Percentiles rank a stretch among this genome's conserved stretches.
Evolutionary conservation across 2,329 filamentous ascomycete species (phyloP).

Genomic region (Aspergillus sp.): DNA sequence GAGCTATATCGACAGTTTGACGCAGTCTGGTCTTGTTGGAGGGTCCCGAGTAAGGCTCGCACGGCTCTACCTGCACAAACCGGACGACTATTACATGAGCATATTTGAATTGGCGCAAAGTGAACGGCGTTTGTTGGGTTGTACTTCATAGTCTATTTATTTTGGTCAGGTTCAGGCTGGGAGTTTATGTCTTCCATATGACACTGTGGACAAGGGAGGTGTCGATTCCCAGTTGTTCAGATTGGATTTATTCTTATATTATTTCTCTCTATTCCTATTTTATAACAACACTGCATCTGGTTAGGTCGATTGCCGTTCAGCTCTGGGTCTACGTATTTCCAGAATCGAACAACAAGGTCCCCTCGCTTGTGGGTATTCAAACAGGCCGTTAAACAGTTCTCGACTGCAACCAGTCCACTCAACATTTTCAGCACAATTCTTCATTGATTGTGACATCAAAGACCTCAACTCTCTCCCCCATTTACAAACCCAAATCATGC

Average conservation of each 20-base stretch:
- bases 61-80: constrained; percentile 11
- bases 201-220: constrained; percentile 4
- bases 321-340: not conserved
- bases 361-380: not conserved
- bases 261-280: not conserved
- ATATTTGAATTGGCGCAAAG: constrained; percentile 18
- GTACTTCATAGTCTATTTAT: constrained; percentile 3
- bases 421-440: not conserved
- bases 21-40: not conserved
- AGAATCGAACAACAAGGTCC: not conserved
- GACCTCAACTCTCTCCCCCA: not conserved
- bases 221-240: not conserved
- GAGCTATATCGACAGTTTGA: not conserved
- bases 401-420: not conserved
- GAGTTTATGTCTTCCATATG: not conserved
- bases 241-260: not conserved
- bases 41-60: constrained; percentile 6
- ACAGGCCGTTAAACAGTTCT: not conserved
- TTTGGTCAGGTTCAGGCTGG: constrained; percentile 8
- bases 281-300: not conserved
- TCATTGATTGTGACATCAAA: not conserved
- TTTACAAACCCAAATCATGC: not conserved
- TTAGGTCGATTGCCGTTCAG: constrained; percentile 8
- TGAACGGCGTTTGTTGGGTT: constrained; percentile 21
- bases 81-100: constrained; percentile 20